A percentile compares a stretch with the other conserved stretches of the same genome.
phyloP scores from a whole-genome alignment of 176 grass and related monocot genomes.

The Bothriochloa decipiens region DNA sequence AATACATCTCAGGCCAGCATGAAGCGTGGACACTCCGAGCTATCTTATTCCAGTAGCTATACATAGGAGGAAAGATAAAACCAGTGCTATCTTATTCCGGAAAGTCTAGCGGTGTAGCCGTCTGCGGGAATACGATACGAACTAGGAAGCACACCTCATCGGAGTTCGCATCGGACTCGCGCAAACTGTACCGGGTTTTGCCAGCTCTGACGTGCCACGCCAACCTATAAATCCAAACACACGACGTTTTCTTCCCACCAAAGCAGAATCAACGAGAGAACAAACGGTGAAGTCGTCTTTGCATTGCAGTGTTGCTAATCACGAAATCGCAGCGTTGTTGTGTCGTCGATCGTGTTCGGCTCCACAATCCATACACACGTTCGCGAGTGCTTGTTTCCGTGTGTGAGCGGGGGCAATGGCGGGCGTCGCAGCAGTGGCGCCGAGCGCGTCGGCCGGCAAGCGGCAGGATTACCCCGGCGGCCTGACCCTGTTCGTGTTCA shows the following conservation, averaged over 20 bases:
- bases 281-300: not conserved
- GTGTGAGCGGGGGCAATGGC: slow-evolving; percentile 9
- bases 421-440: not conserved
- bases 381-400: too few relatives aligned
- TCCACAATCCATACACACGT: not conserved
- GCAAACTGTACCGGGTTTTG: too few relatives aligned
- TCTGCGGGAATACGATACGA: too few relatives aligned
- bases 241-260: not conserved
- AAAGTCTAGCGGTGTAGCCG: too few relatives aligned
- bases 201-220: not conserved
- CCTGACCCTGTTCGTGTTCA: slow-evolving; percentile 41
- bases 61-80: too few relatives aligned
- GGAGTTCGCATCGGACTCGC: too few relatives aligned
- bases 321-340: not conserved
- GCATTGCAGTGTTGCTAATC: not conserved
- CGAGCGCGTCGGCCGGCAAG: not conserved
- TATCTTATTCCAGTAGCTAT: too few relatives aligned
- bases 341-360: not conserved
- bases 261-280: not conserved
- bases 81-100: too few relatives aligned
- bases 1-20: too few relatives aligned
- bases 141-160: too few relatives aligned
- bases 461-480: slow-evolving; percentile 40
- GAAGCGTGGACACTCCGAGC: too few relatives aligned
- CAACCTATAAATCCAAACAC: not conserved